Percentiles rank a stretch among this genome's conserved stretches.
Evolutionary conservation across 495 filamentous ascomycete species (phyloP).

Genomic region (Penicillium alfredii): DNA sequence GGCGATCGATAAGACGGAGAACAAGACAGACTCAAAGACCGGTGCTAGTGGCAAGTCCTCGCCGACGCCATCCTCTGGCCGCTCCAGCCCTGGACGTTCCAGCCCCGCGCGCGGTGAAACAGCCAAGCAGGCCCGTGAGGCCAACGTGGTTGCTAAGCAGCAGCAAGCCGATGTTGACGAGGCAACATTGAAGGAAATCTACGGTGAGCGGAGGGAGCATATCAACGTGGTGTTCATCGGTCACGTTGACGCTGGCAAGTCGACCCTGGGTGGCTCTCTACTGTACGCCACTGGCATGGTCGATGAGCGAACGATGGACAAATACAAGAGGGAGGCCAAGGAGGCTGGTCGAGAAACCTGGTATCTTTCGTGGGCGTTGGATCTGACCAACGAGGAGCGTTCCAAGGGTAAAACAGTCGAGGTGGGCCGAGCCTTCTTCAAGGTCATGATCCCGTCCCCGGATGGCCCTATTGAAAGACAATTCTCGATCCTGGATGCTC

Average conservation of each 20-base stretch:
- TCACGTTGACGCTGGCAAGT: slow-evolving; percentile 97
- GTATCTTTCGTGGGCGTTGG: slow-evolving; percentile 97
- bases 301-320: slow-evolving; percentile 95
- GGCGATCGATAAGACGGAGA: slow-evolving; percentile 72
- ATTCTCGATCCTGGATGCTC: slow-evolving; percentile 94
- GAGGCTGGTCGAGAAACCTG: slow-evolving; percentile 95
- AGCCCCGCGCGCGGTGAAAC: slow-evolving; percentile 43
- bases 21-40: slow-evolving; percentile 43
- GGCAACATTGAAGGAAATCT: slow-evolving; percentile 85
- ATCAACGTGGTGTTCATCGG: slow-evolving; percentile 98
- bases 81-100: slow-evolving; percentile 60
- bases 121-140: slow-evolving; percentile 59
- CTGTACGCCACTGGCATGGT: slow-evolving; percentile 96
- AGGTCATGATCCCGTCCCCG: slow-evolving; percentile 65
- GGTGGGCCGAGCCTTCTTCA: slow-evolving; percentile 93
- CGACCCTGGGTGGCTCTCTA: slow-evolving; percentile 87
- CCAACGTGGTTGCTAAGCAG: slow-evolving; percentile 78
- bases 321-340: slow-evolving; percentile 94
- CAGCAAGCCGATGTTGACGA: slow-evolving; percentile 89
- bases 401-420: slow-evolving; percentile 98
- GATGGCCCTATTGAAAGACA: slow-evolving; percentile 37
- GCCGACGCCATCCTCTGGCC: slow-evolving; percentile 70
- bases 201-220: slow-evolving; percentile 84
- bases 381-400: slow-evolving; percentile 93
- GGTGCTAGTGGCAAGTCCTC: slow-evolving; percentile 63